phyloP scores from a whole-genome alignment of 495 filamentous ascomycete genomes.

The Lindgomyces ingoldianus region DNA sequence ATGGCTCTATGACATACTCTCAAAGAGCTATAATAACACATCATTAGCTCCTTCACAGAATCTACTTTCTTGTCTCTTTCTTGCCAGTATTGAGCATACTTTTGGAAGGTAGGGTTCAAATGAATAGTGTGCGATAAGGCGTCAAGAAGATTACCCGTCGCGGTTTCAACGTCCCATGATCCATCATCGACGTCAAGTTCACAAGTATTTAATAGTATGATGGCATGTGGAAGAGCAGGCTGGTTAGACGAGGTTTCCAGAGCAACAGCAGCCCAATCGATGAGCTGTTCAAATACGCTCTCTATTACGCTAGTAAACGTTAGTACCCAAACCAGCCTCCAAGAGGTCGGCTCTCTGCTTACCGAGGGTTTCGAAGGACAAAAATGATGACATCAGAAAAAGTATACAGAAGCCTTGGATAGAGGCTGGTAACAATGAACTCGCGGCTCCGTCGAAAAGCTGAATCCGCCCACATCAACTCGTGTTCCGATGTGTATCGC shows the following conservation, averaged over 20 bases:
- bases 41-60: conserved; percentile 53
- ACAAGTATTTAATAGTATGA: conserved; percentile 57
- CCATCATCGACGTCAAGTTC: conserved; percentile 50
- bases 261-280: conserved; percentile 47
- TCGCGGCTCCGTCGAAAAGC: conserved; percentile 47
- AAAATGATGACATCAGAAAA: conserved; percentile 47
- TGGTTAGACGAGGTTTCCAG: conserved; percentile 60
- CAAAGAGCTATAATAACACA: conserved; percentile 51
- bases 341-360: conserved; percentile 1
- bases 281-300: conserved; percentile 47
- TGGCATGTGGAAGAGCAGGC: conserved; percentile 55
- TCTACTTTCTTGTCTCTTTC: conserved; percentile 39
- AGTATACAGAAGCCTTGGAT: conserved; percentile 54
- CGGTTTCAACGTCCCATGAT: conserved; percentile 52
- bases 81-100: conserved; percentile 45
- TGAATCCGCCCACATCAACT: conserved; percentile 49
- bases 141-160: conserved; percentile 49
- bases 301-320: conserved; percentile 12
- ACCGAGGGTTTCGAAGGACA: conserved; percentile 38
- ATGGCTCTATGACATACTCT: not conserved
- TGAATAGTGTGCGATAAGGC: conserved; percentile 26
- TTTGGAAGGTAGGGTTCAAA: conserved; percentile 4
- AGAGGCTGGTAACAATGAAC: conserved; percentile 51
- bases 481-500: conserved; percentile 18
- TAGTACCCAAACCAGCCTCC: not conserved